These are phyloP conservation scores for Mortierella sp. DNA, from an alignment of 371 early-diverging fungal species.

Conservation along the genomic window DNA sequence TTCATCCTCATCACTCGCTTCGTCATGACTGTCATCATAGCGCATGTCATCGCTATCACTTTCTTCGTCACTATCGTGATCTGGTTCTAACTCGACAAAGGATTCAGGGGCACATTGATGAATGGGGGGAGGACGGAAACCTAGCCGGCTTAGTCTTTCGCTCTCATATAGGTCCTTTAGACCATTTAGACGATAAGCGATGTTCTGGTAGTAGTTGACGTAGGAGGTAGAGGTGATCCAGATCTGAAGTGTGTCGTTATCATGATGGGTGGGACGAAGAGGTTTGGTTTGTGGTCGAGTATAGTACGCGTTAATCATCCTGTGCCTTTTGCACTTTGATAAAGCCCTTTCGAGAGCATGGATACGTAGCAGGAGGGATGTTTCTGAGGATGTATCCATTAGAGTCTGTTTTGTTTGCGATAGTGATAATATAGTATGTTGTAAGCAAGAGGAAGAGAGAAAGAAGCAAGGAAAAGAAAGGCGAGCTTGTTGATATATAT, in stretches of 20 bases:
- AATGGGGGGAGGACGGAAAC: neutral
- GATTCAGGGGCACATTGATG: neutral
- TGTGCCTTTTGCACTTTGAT: neutral
- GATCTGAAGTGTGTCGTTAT: neutral
- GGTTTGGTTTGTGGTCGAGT: conserved; percentile 4
- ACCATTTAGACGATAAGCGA: neutral
- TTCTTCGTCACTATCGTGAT: neutral
- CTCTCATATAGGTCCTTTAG: neutral
- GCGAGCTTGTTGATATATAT: too few species aligned
- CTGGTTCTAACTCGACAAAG: neutral
- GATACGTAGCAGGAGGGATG: neutral
- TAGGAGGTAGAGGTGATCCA: conserved; percentile 11
- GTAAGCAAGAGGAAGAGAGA: neutral
- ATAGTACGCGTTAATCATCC: neutral
- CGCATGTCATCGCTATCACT: neutral
- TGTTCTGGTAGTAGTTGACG: conserved; percentile 2
- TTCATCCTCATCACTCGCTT: neutral
- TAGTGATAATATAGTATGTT: neutral
- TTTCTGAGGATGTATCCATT: neutral
- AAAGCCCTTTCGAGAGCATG: neutral
- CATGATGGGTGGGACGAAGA: neutral
- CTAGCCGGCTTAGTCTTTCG: neutral
- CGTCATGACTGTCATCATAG: neutral
- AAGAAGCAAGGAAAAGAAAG: too few species aligned
- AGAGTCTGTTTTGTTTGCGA: neutral